phyloP scores from a whole-genome alignment of 257 asterid species.

The Paulownia fortunei region DNA sequence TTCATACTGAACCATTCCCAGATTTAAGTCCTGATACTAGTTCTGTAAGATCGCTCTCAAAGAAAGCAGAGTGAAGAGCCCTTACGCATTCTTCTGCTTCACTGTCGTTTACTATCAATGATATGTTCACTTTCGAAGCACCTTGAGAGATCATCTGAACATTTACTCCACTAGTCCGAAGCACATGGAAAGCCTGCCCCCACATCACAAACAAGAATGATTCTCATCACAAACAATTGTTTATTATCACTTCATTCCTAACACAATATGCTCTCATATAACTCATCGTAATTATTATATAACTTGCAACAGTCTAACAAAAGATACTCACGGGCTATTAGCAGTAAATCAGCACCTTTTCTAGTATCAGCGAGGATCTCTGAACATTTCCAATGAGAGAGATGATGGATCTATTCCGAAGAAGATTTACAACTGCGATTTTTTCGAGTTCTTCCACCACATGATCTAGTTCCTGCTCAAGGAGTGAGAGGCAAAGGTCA shows the following conservation, averaged over 20 bases:
- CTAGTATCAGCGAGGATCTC: constrained; percentile 70
- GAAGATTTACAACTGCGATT: constrained; percentile 75
- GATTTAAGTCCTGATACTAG: constrained; percentile 44
- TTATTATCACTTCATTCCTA: background rate
- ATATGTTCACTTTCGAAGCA: constrained; percentile 84
- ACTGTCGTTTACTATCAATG: constrained; percentile 77
- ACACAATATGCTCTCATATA: background rate
- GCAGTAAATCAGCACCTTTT: constrained; percentile 48
- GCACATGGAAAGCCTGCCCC: constrained; percentile 85
- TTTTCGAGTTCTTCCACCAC: constrained; percentile 75
- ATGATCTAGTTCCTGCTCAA: constrained; percentile 68
- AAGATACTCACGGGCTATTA: background rate
- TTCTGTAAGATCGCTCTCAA: constrained; percentile 58
- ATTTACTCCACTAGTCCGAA: constrained; percentile 65
- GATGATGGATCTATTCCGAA: constrained; percentile 72
- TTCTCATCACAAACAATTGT: background rate
- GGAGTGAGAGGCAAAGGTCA: constrained; percentile 13
- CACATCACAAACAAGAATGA: background rate
- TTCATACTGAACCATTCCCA: constrained; percentile 48
- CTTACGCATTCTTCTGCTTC: constrained; percentile 83
- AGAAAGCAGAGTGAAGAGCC: constrained; percentile 78
- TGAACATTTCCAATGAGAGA: constrained; percentile 82
- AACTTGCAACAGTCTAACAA: background rate
- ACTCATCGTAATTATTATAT: background rate
- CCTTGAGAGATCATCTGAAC: constrained; percentile 97